These are phyloP conservation scores for Sporisorium graminicola DNA, from an alignment of 1,284 basidiomycete genomes.

Conservation along the genomic window DNA sequence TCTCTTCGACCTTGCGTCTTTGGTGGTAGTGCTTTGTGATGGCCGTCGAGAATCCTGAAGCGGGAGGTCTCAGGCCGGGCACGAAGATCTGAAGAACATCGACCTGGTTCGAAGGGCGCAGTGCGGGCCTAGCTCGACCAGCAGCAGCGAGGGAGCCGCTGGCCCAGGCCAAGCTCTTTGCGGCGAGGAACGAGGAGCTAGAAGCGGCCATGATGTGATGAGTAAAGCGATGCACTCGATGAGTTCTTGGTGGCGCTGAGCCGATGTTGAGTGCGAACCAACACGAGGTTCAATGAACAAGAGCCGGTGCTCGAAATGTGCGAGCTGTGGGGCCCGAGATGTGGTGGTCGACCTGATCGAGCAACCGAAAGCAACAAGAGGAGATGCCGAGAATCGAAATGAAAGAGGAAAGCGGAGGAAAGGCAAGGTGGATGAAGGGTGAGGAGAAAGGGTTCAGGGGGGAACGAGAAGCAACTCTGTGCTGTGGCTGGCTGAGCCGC, in stretches of 20 bases:
- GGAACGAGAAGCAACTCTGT: background rate
- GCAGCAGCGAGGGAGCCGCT: conserved; percentile 44
- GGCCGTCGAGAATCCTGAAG: conserved; percentile 37
- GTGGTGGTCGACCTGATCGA: background rate
- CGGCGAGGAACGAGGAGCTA: conserved; percentile 34
- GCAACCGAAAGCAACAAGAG: too few species aligned
- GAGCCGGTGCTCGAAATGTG: background rate
- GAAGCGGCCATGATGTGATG: conserved; percentile 23
- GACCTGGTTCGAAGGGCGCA: conserved; percentile 33
- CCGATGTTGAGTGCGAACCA: background rate
- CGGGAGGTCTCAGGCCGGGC: conserved; percentile 31
- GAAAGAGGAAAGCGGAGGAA: background rate
- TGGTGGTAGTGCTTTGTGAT: conserved; percentile 45
- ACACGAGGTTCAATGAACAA: background rate
- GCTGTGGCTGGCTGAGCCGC: conserved; percentile 9
- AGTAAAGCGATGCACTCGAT: background rate
- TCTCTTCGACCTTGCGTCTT: conserved; percentile 39
- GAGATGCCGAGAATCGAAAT: background rate
- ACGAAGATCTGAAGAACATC: conserved; percentile 54
- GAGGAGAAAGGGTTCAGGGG: conserved; percentile 23
- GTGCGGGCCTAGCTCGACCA: conserved; percentile 24
- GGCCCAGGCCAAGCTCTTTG: conserved; percentile 49
- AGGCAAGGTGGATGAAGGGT: background rate
- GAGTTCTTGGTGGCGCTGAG: background rate
- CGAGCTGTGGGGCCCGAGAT: background rate